These are phyloP conservation scores for Arabidopsis thaliana DNA, from an alignment of 345 rosid genomes.

Conservation along the genomic window DNA sequence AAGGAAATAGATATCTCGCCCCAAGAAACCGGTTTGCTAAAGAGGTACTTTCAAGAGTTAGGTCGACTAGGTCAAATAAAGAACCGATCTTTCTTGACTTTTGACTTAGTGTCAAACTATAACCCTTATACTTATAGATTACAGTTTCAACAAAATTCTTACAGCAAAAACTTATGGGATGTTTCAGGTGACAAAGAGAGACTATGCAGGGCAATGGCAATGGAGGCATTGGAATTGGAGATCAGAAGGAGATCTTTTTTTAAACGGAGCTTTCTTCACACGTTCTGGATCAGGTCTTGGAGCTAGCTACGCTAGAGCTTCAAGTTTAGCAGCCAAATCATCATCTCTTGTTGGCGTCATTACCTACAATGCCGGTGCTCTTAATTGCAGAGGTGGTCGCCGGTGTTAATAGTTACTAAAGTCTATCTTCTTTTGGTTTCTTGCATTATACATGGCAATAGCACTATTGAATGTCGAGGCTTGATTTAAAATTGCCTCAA, in stretches of 20 bases:
- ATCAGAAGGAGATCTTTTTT: slow-evolving; percentile 63
- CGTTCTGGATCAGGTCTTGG: slow-evolving; percentile 59
- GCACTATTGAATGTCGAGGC: slow-evolving; percentile 37
- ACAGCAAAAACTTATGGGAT: slow-evolving; percentile 3
- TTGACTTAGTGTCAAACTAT: background rate
- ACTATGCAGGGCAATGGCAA: slow-evolving; percentile 37
- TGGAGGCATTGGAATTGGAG: slow-evolving; percentile 76
- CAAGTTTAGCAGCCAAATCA: slow-evolving; percentile 68
- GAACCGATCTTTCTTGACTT: background rate
- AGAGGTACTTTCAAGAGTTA: slow-evolving; percentile 47
- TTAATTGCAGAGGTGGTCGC: slow-evolving; percentile 57
- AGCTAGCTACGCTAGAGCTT: slow-evolving; percentile 67
- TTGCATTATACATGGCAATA: slow-evolving; percentile 42
- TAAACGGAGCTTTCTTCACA: slow-evolving; percentile 68
- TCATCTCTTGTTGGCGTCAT: slow-evolving; percentile 59
- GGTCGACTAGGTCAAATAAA: background rate
- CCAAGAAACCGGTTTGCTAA: slow-evolving; percentile 76
- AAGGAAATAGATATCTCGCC: slow-evolving; percentile 93
- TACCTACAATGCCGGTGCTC: slow-evolving; percentile 61
- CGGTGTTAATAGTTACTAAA: slow-evolving; percentile 50
- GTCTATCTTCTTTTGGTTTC: slow-evolving; percentile 28
- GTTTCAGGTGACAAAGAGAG: slow-evolving; percentile 67
- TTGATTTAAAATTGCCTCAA: slow-evolving; percentile 41
- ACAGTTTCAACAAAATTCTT: background rate
- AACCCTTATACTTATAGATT: background rate